Percentiles rank a stretch among this genome's conserved stretches.
Evolutionary conservation across 176 grass and related monocot genomes (phyloP).

Genomic region (Phoenix dactylifera): DNA sequence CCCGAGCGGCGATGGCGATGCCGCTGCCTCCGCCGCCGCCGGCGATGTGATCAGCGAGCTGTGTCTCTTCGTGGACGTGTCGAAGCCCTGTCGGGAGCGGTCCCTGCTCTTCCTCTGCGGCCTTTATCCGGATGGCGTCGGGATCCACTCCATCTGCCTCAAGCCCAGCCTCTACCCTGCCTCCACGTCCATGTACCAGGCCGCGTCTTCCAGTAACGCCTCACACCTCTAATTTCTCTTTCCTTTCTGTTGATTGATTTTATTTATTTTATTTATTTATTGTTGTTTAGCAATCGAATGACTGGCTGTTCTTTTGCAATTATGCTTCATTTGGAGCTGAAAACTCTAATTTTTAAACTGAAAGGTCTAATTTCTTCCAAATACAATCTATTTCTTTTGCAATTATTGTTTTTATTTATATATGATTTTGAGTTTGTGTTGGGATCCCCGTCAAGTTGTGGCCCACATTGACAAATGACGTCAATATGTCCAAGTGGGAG

Average conservation of each 20-base stretch:
- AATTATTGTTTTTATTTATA: too few species aligned
- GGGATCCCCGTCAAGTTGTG: too few species aligned
- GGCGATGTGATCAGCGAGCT: constrained; percentile 9
- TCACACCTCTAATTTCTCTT: not conserved
- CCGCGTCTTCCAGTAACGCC: constrained; percentile 11
- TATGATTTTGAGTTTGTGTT: too few species aligned
- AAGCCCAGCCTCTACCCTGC: not conserved
- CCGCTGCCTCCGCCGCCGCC: not conserved
- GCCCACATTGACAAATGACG: too few species aligned
- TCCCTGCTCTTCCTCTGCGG: constrained; percentile 19
- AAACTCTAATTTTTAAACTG: too few species aligned
- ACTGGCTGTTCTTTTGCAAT: too few species aligned
- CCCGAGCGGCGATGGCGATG: not conserved
- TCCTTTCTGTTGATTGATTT: not conserved
- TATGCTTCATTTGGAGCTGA: too few species aligned
- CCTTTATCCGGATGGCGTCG: constrained; percentile 7
- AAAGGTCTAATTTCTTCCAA: too few species aligned
- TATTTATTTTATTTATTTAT: not conserved
- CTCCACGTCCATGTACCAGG: not conserved
- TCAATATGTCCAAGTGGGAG: too few species aligned
- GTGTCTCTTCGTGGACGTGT: not conserved
- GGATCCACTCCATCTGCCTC: constrained; percentile 14
- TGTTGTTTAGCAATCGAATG: too few species aligned
- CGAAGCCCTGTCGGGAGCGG: not conserved
- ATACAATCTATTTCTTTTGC: too few species aligned